Evolutionary conservation across 2,329 filamentous ascomycete species (phyloP), one percentile per base, ranked within the genome.

Genomic region (Fusarium guadeloupense): DNA sequence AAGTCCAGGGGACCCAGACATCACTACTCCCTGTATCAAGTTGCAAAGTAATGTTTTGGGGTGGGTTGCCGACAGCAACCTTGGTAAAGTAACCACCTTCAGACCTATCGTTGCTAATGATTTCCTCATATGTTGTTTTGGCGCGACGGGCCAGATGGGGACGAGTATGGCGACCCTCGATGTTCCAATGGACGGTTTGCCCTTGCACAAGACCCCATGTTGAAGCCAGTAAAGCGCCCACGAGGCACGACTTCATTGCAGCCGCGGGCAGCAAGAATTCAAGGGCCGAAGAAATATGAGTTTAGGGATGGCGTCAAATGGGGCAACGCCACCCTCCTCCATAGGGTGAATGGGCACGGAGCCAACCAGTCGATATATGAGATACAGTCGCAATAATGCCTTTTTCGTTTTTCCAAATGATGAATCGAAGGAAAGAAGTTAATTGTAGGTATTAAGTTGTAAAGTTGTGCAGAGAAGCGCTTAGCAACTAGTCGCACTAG

Each of bases 11-110:
- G 33, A 89, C 80, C 86, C 87, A 89, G 19, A 86, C 81, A 73
- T 89, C 87, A 58, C 85, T 87, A 67, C 85, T 88, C 35, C 86
- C 87, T 1, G 86, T 89, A 72, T 89, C 86, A 38, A 89, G 77
- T 70, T 87, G 84, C 46, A 89, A 73, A 2, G 79, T 81, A 34
- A 89, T 57, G 5, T 80, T 72, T 68, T 89, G 86, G 12, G 75
- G 72, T 0, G 86, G 86, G 7, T 81, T 86, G 16, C 87, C 87
- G 20, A 89, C 70, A 21, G 76, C 73, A 57, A 86, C 81, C 19
- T 81, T 81, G 16, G 83, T 80, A 66, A 86, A 87, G 70, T 88
- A 88, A 10, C 74, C 75, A 14, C 84, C 84, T 40, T 75, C 67
- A 8, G 65, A 62, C 44, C 71, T 66, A 47, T 81, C 73, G 62